Base-by-base conservation (phyloP, 2,329 filamentous ascomycete species). In the Trichophyton simii region DNA sequence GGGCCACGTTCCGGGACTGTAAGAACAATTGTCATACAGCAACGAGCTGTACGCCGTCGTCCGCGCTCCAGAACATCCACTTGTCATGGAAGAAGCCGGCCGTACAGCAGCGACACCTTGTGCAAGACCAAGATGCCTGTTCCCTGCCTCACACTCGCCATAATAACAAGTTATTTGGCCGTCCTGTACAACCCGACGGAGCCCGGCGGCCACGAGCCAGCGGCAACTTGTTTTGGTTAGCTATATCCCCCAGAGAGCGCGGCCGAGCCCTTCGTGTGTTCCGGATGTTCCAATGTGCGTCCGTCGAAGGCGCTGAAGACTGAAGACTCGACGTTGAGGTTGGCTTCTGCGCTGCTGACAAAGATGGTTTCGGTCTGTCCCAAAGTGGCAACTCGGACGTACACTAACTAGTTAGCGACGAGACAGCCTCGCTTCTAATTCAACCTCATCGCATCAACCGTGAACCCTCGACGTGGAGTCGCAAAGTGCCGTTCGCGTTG, bases 1-100 rank as follows among this genome's bases (percentile, higher is more conserved):
- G 46, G 18, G 28, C 46, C 41, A 44, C 41, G 41, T 44, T 44
- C 41, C 6, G 31, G 50, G 28, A 55, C 28, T 22, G n/a, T 18
- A 28, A 55, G 50, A 36, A 55, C 50, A 55, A 55, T 55, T 55
- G 50, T 55, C 50, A 55, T 55, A 55, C 50, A 3, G 31, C 28
- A 36, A 36, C 11, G 15, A 34, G 50, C 50, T 55, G 50, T 34
- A 20, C 28, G 28, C 28, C 9, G 6, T 36, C 15, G 28, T 55
- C 50, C 15, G 3, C 15, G 25, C 3, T 44, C 41, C n/a, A 15
- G 18, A n/a, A 28, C 22, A 31, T 34, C 50, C 50, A 34, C 13
- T 18, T 54, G 20, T 54, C 44, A 25, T 48, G 20, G 20, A 22
- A 11, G 11, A 25, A 25, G 18, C 44, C n/a, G 9, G 44, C 44